phyloP scores from a whole-genome alignment of 192 early-diverging fungal species.

The Rhizophagus clarus region DNA sequence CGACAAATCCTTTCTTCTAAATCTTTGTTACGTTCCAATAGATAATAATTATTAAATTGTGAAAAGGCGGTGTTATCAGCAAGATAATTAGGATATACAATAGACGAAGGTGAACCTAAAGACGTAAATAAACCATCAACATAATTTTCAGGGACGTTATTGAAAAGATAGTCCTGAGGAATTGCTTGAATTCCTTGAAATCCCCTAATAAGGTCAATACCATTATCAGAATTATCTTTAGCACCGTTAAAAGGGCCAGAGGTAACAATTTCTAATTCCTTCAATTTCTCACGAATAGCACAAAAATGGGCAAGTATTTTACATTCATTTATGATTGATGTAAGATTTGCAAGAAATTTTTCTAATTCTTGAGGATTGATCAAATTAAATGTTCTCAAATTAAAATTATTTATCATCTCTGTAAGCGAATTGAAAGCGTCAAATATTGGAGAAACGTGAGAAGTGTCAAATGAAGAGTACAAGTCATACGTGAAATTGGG shows the following conservation, averaged over 20 bases:
- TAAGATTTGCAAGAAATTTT: not conserved
- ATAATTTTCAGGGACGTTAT: not conserved
- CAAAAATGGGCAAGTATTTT: not conserved
- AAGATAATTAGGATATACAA: not conserved
- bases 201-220: not conserved
- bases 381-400: not conserved
- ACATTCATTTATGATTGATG: not conserved
- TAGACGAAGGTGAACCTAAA: not conserved
- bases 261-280: not conserved
- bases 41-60: not conserved
- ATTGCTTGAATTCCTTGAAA: not conserved
- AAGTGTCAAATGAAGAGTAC: not conserved
- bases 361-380: not conserved
- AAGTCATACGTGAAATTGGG: not conserved
- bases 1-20: not conserved
- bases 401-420: not conserved
- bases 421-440: not conserved
- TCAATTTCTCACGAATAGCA: not conserved
- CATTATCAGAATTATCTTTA: not conserved
- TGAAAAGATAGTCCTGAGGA: not conserved
- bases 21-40: not conserved
- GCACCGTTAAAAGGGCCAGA: not conserved
- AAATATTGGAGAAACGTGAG: not conserved
- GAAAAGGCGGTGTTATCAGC: not conserved
- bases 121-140: not conserved